Evolutionary conservation across 2,329 filamentous ascomycete genomes (phyloP), one percentile per base, ranked within the genome.

Genomic region (Colletotrichum musicola): DNA sequence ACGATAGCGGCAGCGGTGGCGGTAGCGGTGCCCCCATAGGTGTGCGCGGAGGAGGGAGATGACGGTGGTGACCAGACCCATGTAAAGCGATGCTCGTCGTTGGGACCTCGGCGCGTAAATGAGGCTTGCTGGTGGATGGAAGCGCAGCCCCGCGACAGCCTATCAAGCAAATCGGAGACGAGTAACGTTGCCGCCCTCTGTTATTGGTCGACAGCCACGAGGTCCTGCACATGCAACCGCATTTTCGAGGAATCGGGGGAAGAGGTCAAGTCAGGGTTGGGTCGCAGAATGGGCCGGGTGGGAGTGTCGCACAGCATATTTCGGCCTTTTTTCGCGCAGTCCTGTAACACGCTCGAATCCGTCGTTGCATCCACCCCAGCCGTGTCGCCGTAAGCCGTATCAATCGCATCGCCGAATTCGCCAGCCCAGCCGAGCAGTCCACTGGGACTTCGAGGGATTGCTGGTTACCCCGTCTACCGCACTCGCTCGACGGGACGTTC

Each of bases 31-130:
- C 54, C 58, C 62, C 42, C 57, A 40, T 59, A 68, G 72, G 68
- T 69, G 64, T 54, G 55, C 40, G 55, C 35, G 64, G 54, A 57
- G 50, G 63, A 60, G 64, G 61, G 50, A 49, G 62, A 72, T 67
- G 67, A 68, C 56, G 60, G 64, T 56, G 50, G 71, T 71, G 68
- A 65, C 62, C 64, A 69, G 72, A 81, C 79, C 82, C 83, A 77
- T 81, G 83, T 77, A 76, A 73, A 77, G 72, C 50, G 66, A 62
- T 69, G 67, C 57, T 65, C n/a, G 27, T 55, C 25, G 55, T 72
- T 73, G 75, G 40, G 60, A 68, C 40, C 65, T 73, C 73, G 85
- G 85, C 85, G 86, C 85, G 81, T 88, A 88, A 84, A 80, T 76
- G 78, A 80, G 79, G 79, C 79, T 81, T 81, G 77, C 79, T 78